Evolutionary conservation across 2,329 filamentous ascomycete species (phyloP), one percentile per base, ranked within the genome.

Genomic region (Podosphaera fusca): DNA sequence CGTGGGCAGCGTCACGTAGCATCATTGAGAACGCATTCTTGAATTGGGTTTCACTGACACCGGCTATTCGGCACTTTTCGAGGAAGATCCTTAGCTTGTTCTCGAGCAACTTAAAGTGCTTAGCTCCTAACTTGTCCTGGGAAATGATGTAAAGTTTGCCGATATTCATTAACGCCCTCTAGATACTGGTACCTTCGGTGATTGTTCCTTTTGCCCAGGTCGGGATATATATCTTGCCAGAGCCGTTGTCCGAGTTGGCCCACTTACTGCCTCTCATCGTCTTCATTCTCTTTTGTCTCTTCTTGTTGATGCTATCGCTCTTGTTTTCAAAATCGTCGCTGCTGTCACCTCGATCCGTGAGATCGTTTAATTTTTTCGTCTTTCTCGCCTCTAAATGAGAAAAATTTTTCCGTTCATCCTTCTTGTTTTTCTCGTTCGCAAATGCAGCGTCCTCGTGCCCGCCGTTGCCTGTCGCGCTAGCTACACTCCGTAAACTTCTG

Each of bases 311-410:
- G n/a, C 55, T 36, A 21, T 53, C 10, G 52, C 52, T 30, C 52
- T 59, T 52, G 58, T 51, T n/a, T 55, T 50, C 29, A 31, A 53
- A 31, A 55, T 53, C 30, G 35, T 49, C 21, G 58, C 55, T n/a
- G 40, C 40, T 45, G 21, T 21, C 21, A 21, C 21, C 21, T 21
- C 21, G 21, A 21, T 21, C 21, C 21, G 21, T 21, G 21, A 21
- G 21, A 21, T 21, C 21, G 21, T 21, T 21, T 21, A 21, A 21
- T 21, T 21, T 21, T 21, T 21, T 21, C 21, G 21, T 21, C 40
- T 45, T n/a, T 4, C 21, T 2, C 40, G 21, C 40, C 40, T 45
- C 21, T 45, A n/a, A 45, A n/a, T n/a, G 40, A n/a, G 40, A 45
- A 3, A 45, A 12, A 12, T 45, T 45, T 45, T 10, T n/a, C 40